Evolutionary conservation across 1,284 basidiomycete species (phyloP).

Genomic region (Ustilago shanxiensis): DNA sequence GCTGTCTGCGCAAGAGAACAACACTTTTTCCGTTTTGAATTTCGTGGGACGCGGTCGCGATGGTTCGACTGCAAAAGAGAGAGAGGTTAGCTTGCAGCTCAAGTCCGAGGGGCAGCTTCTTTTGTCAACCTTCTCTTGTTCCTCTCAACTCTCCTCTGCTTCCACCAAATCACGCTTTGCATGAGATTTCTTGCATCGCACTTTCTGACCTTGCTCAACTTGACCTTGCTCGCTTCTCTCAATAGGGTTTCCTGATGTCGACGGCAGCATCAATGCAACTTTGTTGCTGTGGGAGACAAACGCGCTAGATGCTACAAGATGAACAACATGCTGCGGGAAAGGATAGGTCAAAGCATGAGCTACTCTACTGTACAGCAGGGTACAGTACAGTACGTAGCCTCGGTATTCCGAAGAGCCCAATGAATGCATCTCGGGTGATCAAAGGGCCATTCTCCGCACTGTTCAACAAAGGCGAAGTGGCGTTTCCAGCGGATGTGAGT

Average conservation of each 20-base stretch:
- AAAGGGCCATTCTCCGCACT: too few relatives aligned
- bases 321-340: neutral
- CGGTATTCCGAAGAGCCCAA: slow-evolving; percentile 1
- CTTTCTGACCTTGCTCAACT: neutral
- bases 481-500: neutral
- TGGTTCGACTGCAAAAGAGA: neutral
- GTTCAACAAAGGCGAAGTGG: neutral
- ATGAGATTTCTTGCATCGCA: neutral
- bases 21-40: neutral
- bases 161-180: neutral
- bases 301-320: neutral
- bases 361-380: too few relatives aligned
- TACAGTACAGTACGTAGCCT: neutral
- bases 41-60: neutral
- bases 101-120: neutral
- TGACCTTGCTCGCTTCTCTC: neutral
- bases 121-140: slow-evolving; percentile 1
- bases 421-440: slow-evolving; percentile 1
- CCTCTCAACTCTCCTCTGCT: neutral
- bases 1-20: neutral
- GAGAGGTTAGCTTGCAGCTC: neutral
- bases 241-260: too few relatives aligned
- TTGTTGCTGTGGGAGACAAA: neutral
- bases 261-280: too few relatives aligned
- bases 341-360: neutral